Conservation (phyloP, 805 yeast genomes). For the Isabelozyma rhagii region DNA sequence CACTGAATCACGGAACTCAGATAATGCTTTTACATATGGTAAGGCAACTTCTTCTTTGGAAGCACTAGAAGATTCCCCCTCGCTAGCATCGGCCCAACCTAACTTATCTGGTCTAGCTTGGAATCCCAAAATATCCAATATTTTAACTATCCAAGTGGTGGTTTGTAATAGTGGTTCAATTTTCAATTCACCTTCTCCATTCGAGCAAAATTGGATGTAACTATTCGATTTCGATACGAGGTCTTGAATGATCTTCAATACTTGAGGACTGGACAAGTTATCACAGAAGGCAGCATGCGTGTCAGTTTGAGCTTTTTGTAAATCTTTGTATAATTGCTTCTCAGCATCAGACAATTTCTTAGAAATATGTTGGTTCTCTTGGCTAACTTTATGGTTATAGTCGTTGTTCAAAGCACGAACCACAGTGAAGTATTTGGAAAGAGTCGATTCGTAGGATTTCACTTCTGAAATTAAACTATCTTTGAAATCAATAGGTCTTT, state of each 20-base stretch:
- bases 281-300: constrained; percentile 85
- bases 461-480: constrained; percentile 76
- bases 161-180: constrained; percentile 66
- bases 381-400: constrained; percentile 44
- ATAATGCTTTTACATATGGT: constrained; percentile 77
- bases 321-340: constrained; percentile 49
- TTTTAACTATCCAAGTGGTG: constrained; percentile 68
- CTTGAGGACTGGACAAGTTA: constrained; percentile 78
- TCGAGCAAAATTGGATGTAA: constrained; percentile 55
- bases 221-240: constrained; percentile 69
- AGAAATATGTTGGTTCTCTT: constrained; percentile 49
- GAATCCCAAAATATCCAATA: constrained; percentile 73
- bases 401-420: constrained; percentile 81
- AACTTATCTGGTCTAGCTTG: constrained; percentile 62
- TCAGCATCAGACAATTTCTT: constrained; percentile 61
- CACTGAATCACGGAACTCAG: constrained; percentile 79
- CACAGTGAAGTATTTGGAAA: constrained; percentile 80
- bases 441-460: constrained; percentile 65
- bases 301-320: constrained; percentile 49
- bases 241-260: constrained; percentile 60
- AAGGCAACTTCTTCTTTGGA: constrained; percentile 62
- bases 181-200: constrained; percentile 43
- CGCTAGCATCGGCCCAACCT: constrained; percentile 68
- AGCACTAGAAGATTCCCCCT: constrained; percentile 11
- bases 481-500: constrained; percentile 87